phyloP scores from a whole-genome alignment of 768 basidiomycete genomes.

The Podaxis sp. region DNA sequence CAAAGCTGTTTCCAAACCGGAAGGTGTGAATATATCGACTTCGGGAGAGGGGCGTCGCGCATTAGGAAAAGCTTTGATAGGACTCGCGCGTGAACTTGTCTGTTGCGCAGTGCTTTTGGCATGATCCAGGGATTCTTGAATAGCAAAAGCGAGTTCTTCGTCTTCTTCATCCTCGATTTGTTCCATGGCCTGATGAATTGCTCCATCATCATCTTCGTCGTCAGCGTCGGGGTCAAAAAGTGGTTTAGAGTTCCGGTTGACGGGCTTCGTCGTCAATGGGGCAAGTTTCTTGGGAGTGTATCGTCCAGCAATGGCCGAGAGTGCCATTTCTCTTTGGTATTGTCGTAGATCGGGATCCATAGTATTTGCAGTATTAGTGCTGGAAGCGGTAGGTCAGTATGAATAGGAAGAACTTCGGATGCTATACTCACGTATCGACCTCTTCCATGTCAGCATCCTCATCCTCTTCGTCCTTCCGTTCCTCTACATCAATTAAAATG shows the following conservation, averaged over 20 bases:
- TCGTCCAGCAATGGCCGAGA: slow-evolving; percentile 56
- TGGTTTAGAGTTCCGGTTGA: slow-evolving; percentile 35
- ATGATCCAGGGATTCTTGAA: slow-evolving; percentile 59
- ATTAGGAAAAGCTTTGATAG: slow-evolving; percentile 7
- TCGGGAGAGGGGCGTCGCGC: slow-evolving; percentile 16
- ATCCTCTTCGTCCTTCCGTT: slow-evolving; percentile 45
- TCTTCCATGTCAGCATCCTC: slow-evolving; percentile 80
- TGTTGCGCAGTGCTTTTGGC: slow-evolving; percentile 3
- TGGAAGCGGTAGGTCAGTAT: neutral
- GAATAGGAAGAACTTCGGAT: neutral
- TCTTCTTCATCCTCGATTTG: slow-evolving; percentile 50
- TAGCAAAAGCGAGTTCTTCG: slow-evolving; percentile 53
- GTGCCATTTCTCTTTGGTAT: slow-evolving; percentile 58
- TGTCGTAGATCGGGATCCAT: slow-evolving; percentile 64
- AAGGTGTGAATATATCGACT: slow-evolving; percentile 35
- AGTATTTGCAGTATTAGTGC: slow-evolving; percentile 17
- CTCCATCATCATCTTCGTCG: slow-evolving; percentile 45
- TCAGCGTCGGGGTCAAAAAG: slow-evolving; percentile 53
- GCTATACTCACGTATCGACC: slow-evolving; percentile 57
- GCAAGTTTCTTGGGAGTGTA: slow-evolving; percentile 36
- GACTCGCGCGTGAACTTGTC: neutral
- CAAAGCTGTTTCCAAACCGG: slow-evolving; percentile 63
- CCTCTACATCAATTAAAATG: slow-evolving; percentile 76
- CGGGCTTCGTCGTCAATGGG: slow-evolving; percentile 24
- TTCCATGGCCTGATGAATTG: slow-evolving; percentile 15